Conservation (phyloP, 331 rosid species). For the Rosa hybrid region DNA sequence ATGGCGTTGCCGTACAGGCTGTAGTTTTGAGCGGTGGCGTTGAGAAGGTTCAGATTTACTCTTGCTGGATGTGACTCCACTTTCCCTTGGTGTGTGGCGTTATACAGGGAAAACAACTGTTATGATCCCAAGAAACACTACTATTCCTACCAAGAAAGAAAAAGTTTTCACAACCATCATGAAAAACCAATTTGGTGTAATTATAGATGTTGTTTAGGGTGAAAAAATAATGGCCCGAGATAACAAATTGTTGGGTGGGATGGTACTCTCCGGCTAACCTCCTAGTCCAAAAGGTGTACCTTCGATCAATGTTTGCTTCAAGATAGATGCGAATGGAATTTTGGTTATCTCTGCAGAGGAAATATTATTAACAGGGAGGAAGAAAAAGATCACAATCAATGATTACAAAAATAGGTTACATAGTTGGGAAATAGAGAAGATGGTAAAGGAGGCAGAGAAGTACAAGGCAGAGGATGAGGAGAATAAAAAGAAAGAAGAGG, state of each 20-base stretch:
- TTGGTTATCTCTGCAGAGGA: not conserved
- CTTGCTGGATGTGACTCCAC: conserved; percentile 13
- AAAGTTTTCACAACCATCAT: not conserved
- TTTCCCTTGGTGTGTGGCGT: not conserved
- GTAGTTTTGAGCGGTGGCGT: not conserved
- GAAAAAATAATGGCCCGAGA: not conserved
- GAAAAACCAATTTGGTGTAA: not conserved
- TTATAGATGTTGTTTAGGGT: not conserved
- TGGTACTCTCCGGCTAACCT: not conserved
- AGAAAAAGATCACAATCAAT: not conserved
- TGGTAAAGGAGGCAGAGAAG: not conserved
- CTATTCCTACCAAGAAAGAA: not conserved
- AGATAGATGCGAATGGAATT: not conserved
- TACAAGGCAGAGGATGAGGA: not conserved
- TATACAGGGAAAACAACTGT: not conserved
- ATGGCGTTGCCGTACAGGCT: not conserved
- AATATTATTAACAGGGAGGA: not conserved
- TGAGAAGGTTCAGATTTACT: not conserved
- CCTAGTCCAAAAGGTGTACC: not conserved
- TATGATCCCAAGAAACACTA: not conserved
- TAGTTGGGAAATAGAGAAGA: not conserved
- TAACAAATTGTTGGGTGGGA: not conserved
- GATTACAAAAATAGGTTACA: not conserved
- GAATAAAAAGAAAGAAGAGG: not conserved
- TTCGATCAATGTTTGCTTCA: not conserved